A percentile compares a stretch with the other conserved stretches of the same genome.
Evolutionary conservation across 352 stramenopile genomes (phyloP).

Genomic region (Phytophthora pinifolia): DNA sequence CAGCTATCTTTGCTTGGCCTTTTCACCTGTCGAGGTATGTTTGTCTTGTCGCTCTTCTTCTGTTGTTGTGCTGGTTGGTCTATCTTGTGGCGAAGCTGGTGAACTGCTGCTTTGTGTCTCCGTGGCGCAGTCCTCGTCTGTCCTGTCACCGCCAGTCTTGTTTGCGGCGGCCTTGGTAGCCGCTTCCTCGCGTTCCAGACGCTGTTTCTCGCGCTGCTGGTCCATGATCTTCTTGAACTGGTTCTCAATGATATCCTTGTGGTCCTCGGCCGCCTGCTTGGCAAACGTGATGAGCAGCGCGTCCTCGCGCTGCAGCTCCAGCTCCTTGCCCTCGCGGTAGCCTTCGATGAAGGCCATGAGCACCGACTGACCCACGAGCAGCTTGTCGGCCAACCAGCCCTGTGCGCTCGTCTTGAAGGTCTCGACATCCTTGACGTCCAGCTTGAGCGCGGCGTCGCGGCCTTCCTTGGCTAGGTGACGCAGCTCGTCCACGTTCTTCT

Average conservation of each 20-base stretch:
- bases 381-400: conserved; percentile 84
- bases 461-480: conserved; percentile 59
- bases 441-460: conserved; percentile 49
- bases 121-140: background rate
- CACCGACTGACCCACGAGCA: conserved; percentile 79
- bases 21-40: conserved; percentile 6
- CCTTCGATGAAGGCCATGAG: conserved; percentile 83
- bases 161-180: conserved; percentile 12
- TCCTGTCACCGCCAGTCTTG: conserved; percentile 4
- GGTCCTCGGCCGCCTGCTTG: conserved; percentile 73
- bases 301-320: conserved; percentile 74
- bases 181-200: conserved; percentile 29
- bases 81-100: conserved; percentile 3
- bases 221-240: conserved; percentile 71
- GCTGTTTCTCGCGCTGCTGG: conserved; percentile 57
- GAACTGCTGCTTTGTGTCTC: conserved; percentile 2
- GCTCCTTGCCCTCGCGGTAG: conserved; percentile 76
- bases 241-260: conserved; percentile 69
- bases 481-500: conserved; percentile 74
- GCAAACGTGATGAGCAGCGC: conserved; percentile 74
- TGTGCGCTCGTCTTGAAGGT: conserved; percentile 60
- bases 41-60: conserved; percentile 11
- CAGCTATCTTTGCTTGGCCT: conserved; percentile 21
- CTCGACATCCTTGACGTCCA: conserved; percentile 70
- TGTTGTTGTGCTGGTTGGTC: background rate